These are phyloP conservation scores for Ophiostoma ips DNA, from an alignment of 2,329 filamentous ascomycete species.

Conservation along the genomic window DNA sequence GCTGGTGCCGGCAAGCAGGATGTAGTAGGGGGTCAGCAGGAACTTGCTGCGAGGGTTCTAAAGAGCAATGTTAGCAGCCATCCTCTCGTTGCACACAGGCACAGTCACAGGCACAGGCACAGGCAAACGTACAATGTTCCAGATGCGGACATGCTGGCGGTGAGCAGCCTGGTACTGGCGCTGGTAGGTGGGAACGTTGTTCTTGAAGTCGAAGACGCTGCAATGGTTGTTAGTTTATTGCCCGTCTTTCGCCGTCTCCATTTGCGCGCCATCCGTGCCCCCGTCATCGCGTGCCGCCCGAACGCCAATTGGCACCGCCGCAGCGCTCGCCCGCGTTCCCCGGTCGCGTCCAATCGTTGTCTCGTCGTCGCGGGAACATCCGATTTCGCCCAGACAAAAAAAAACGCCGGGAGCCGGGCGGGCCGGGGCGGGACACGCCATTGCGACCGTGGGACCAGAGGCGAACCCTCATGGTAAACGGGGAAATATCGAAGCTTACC, in stretches of 20 bases:
- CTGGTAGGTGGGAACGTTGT: conserved; percentile 65
- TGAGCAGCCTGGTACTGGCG: conserved; percentile 61
- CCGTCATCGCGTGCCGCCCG: not conserved
- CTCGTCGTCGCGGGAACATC: not conserved
- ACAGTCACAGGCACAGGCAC: too few relatives aligned
- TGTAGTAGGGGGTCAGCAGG: conserved; percentile 56
- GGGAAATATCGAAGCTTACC: conserved; percentile 6
- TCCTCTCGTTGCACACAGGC: too few relatives aligned
- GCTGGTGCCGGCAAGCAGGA: conserved; percentile 47
- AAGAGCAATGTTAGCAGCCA: conserved; percentile 14
- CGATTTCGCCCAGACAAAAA: conserved; percentile 6
- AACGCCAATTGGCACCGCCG: not conserved
- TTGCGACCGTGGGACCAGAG: not conserved
- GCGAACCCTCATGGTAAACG: too few relatives aligned
- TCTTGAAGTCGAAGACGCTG: conserved; percentile 55
- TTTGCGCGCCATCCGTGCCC: too few relatives aligned
- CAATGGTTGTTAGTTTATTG: not conserved
- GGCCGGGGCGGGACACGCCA: too few relatives aligned
- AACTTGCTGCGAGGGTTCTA: conserved; percentile 51
- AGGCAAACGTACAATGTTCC: conserved; percentile 61
- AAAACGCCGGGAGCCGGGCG: not conserved
- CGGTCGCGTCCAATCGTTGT: not conserved
- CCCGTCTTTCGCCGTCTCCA: too few relatives aligned
- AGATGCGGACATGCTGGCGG: conserved; percentile 53
- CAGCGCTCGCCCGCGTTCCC: not conserved